A percentile compares a stretch with the other conserved stretches of the same genome.
These are phyloP conservation scores for Cercospora janseana DNA, from an alignment of 2,329 filamentous ascomycete genomes.

Conservation along the genomic window DNA sequence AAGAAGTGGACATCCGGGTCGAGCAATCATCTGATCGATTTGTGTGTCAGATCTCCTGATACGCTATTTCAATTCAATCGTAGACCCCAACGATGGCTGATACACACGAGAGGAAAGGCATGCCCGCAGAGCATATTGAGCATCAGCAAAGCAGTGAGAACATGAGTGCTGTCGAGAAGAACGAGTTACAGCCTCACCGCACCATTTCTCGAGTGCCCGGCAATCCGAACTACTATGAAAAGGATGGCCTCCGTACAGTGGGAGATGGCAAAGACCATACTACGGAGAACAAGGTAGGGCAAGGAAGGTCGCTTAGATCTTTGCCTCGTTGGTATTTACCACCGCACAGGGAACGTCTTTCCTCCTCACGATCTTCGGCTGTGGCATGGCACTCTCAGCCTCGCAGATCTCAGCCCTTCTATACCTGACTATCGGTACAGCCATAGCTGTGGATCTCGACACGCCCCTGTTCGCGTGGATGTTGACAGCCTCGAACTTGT, in stretches of 20 bases:
- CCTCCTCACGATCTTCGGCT: neutral
- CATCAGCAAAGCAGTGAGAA: constrained; percentile 5
- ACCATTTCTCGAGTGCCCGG: constrained; percentile 5
- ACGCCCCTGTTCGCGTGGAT: constrained; percentile 1
- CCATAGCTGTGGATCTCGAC: constrained; percentile 1
- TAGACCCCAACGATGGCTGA: neutral
- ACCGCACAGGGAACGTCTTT: neutral
- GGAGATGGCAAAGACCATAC: constrained; percentile 1
- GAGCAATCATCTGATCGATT: too few species aligned
- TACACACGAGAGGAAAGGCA: neutral
- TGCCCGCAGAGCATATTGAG: neutral
- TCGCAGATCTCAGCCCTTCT: neutral
- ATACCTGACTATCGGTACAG: constrained; percentile 1
- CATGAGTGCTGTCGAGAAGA: neutral
- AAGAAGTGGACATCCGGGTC: too few species aligned
- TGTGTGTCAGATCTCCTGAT: too few species aligned
- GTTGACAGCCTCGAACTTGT: constrained; percentile 1
- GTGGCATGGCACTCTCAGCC: neutral
- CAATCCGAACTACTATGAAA: constrained; percentile 7
- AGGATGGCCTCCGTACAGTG: constrained; percentile 1
- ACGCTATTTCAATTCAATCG: too few species aligned
- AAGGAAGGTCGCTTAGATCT: neutral
- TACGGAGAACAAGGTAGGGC: neutral
- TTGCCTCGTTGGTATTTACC: neutral
- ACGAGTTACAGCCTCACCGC: constrained; percentile 1